A percentile compares a stretch with the other conserved stretches of the same genome.
These are phyloP conservation scores for Podaxis carcinomalis DNA, from an alignment of 768 basidiomycete genomes.

Conservation along the genomic window DNA sequence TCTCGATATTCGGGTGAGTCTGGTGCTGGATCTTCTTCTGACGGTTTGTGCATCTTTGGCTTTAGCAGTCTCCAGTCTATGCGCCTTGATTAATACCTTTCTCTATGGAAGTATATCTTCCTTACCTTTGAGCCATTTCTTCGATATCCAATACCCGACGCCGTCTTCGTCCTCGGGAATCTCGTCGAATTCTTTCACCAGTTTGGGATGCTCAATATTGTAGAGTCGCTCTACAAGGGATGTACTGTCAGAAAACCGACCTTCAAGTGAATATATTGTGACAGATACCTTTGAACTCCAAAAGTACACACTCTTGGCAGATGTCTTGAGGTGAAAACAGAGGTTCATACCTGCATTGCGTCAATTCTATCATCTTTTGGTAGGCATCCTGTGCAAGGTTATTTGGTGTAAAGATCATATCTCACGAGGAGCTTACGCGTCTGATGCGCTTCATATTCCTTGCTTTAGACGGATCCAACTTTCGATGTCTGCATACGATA, in stretches of 20 bases:
- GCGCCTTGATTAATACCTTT: background rate
- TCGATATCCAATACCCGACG: conserved; percentile 70
- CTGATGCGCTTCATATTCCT: conserved; percentile 66
- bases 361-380: conserved; percentile 35
- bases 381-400: conserved; percentile 35
- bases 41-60: conserved; percentile 71
- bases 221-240: conserved; percentile 57
- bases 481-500: conserved; percentile 60
- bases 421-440: conserved; percentile 31
- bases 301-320: conserved; percentile 56
- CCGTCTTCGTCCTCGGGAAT: conserved; percentile 40
- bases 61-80: conserved; percentile 70
- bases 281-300: conserved; percentile 51
- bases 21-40: conserved; percentile 62
- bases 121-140: conserved; percentile 72
- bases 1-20: conserved; percentile 48
- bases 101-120: conserved; percentile 8
- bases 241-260: background rate
- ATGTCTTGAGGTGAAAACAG: conserved; percentile 45
- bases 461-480: conserved; percentile 56
- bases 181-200: conserved; percentile 57
- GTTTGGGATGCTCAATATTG: conserved; percentile 58
- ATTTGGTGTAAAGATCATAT: background rate
- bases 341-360: conserved; percentile 46
- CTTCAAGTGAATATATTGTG: background rate